Percentiles rank a stretch among this genome's conserved stretches.
These are phyloP conservation scores for Elsinoe arachidis DNA, from an alignment of 2,329 filamentous ascomycete species.

Conservation along the genomic window DNA sequence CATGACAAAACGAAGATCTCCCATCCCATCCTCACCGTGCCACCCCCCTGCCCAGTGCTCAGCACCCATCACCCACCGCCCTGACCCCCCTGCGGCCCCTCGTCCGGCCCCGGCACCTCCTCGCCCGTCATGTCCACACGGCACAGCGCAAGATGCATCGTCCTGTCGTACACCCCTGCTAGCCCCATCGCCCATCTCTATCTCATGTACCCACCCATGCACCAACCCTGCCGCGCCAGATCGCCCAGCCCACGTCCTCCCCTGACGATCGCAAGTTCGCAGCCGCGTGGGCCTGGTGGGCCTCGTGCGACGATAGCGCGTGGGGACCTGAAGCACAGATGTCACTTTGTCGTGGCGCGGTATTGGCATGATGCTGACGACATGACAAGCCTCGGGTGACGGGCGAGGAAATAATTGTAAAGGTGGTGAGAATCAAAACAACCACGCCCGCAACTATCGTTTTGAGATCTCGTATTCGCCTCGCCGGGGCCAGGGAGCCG, in stretches of 20 bases:
- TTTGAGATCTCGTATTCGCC: constrained; percentile 10
- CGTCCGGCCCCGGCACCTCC: not conserved
- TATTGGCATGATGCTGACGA: no score
- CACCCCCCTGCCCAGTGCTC: not conserved
- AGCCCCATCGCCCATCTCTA: not conserved
- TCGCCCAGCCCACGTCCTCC: not conserved
- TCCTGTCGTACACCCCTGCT: not conserved
- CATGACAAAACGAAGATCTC: not conserved
- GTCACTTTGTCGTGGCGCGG: no score
- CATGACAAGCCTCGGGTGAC: no score
- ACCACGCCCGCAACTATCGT: not conserved
- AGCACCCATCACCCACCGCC: not conserved
- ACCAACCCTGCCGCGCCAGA: not conserved
- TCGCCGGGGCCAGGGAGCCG: not conserved
- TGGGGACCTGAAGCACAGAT: no score
- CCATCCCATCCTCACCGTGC: not conserved
- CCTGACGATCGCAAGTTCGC: constrained; percentile 73
- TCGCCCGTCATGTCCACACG: not conserved
- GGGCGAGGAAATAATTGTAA: no score
- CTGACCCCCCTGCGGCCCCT: not conserved
- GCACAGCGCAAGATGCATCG: not conserved
- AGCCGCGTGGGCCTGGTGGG: no score
- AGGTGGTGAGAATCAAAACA: constrained; percentile 4
- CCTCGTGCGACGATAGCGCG: no score
- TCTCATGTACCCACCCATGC: not conserved